Evolutionary conservation across 148 eudicot genomes (phyloP), one percentile per base, ranked within the genome.

Genomic region (Cornus florida): DNA sequence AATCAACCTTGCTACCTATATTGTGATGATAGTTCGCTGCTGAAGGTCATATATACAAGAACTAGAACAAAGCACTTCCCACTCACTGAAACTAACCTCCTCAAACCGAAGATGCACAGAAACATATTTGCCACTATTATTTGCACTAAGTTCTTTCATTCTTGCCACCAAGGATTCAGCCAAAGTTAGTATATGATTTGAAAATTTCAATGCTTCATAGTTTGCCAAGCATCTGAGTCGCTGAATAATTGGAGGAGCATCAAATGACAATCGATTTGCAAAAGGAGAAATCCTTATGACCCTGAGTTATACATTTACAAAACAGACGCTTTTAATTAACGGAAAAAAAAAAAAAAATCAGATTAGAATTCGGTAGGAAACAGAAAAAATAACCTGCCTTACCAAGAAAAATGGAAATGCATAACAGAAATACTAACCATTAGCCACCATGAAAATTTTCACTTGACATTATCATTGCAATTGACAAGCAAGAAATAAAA

Each of bases 41-140:
- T 22, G 38, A 24, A 70, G 66, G 24, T 71, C 56, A 71, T 16
- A 66, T 24, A 66, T 9, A 28, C 65, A 22, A 22, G 20, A 66
- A 66, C 19, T 39, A 73, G 69, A 77, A 65, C 57, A 76, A 67
- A 66, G 66, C 31, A 57, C 41, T 67, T 77, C 68, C 24, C 23
- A 31, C 24, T 3, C 17, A 73, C 5, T n/a, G 62, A 69, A 87
- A 81, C 87, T 81, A 82, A 96, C 99, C 99, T 93, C 98, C 92
- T 96, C 99, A 84, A 92, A 96, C 59, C 99, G 99, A 78, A 96
- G 97, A 88, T 96, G 99, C 81, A 96, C 99, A 65, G 99, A 96
- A 71, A 96, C 86, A 79, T 93, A 96, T 73, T 96, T 96, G 50
- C 99, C 99, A 74, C 91, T 86, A 80, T 90, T 92, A 71, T 82